These are phyloP conservation scores for Tetraselmis chui DNA, from an alignment of 139 green algal species.

Conservation along the genomic window DNA sequence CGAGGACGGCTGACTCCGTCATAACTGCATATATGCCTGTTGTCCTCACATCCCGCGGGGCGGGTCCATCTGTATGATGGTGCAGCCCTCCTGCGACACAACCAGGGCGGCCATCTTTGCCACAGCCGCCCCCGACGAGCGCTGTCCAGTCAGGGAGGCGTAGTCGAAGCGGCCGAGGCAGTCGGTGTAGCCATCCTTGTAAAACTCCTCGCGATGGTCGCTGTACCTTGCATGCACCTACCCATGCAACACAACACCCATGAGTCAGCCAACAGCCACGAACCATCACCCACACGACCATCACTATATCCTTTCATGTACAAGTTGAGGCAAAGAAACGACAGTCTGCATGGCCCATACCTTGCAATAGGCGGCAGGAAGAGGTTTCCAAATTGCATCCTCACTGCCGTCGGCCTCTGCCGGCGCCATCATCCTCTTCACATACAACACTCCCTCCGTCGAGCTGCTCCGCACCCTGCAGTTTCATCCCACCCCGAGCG, in stretches of 20 bases:
- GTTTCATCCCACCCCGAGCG: too few species aligned
- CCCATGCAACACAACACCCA: too few species aligned
- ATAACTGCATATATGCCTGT: too few species aligned
- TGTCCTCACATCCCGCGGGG: not conserved
- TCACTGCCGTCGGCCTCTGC: not conserved
- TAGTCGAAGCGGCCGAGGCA: not conserved
- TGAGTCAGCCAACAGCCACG: too few species aligned
- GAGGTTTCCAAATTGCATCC: not conserved
- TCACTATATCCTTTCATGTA: too few species aligned
- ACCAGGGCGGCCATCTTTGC: not conserved
- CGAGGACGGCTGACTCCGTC: too few species aligned
- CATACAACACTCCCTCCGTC: not conserved
- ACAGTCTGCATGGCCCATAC: too few species aligned
- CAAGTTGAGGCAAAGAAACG: too few species aligned
- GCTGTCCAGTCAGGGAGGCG: not conserved
- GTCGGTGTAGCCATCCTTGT: not conserved
- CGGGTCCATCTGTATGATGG: not conserved
- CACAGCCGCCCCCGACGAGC: not conserved
- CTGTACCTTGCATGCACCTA: not conserved
- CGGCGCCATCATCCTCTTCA: not conserved
- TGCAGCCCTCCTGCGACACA: not conserved
- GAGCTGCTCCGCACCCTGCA: not conserved
- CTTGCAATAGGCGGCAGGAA: not conserved
- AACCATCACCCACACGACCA: too few species aligned
- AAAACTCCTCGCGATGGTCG: not conserved